Conservation (phyloP, 2,329 filamentous ascomycete genomes). For the Dothidotthia symphoricarpi region DNA sequence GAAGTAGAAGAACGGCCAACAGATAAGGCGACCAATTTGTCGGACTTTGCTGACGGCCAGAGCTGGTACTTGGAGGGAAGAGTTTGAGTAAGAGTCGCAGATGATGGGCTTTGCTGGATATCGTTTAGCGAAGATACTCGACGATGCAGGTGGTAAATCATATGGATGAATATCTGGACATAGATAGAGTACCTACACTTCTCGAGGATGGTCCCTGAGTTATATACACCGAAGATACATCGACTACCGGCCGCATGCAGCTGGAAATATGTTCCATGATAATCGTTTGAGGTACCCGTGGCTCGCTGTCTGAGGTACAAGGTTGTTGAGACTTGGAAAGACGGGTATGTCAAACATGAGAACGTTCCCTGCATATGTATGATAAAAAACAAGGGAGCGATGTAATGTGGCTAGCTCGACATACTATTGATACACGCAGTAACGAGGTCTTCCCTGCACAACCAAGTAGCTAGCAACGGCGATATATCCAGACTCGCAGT, state of each 20-base stretch:
- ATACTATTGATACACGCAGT: slow-evolving; percentile 39
- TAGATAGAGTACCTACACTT: slow-evolving; percentile 30
- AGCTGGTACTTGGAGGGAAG: slow-evolving; percentile 36
- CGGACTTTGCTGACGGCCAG: slow-evolving; percentile 37
- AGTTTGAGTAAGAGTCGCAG: slow-evolving; percentile 23
- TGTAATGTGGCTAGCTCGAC: slow-evolving; percentile 41
- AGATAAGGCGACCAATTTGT: slow-evolving; percentile 39
- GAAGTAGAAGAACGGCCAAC: slow-evolving; percentile 42
- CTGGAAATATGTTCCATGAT: slow-evolving; percentile 47
- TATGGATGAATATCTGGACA: slow-evolving; percentile 20
- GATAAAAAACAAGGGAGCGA: slow-evolving; percentile 33
- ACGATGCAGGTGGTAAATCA: slow-evolving; percentile 35
- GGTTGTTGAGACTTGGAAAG: slow-evolving; percentile 43
- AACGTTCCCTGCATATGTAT: slow-evolving; percentile 41
- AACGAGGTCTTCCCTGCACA: slow-evolving; percentile 33
- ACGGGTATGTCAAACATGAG: slow-evolving; percentile 44
- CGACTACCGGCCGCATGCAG: slow-evolving; percentile 41
- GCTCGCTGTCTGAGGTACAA: slow-evolving; percentile 38
- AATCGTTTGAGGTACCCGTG: slow-evolving; percentile 37
- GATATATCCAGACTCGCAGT: slow-evolving; percentile 39
- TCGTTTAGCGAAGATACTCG: slow-evolving; percentile 38
- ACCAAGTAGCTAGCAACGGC: slow-evolving; percentile 32
- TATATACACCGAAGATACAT: slow-evolving; percentile 41
- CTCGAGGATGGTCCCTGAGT: slow-evolving; percentile 36
- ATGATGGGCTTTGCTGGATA: slow-evolving; percentile 36